A percentile compares a stretch with the other conserved stretches of the same genome.
Conservation (phyloP, 108 stramenopile genomes). For the Tribonema minus region DNA sequence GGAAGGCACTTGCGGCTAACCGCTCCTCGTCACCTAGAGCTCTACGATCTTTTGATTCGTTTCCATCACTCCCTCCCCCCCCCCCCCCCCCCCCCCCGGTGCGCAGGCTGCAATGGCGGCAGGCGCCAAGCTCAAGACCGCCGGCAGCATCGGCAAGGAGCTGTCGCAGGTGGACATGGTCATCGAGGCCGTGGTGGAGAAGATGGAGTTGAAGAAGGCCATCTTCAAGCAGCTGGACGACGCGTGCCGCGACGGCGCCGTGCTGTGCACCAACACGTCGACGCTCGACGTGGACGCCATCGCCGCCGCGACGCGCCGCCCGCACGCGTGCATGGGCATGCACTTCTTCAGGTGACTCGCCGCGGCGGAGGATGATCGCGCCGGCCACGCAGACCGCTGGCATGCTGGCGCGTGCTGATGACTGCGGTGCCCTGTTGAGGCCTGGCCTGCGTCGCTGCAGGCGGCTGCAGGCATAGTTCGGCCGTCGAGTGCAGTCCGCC, state of each 20-base stretch:
- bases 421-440: too few species aligned
- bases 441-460: too few species aligned
- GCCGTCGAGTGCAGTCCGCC: too few species aligned
- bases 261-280: slow-evolving; percentile 75
- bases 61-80: too few species aligned
- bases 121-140: not conserved
- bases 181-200: slow-evolving; percentile 94
- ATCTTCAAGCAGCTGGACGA: slow-evolving; percentile 78
- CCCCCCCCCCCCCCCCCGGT: too few species aligned
- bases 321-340: slow-evolving; percentile 75
- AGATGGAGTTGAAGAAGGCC: slow-evolving; percentile 78
- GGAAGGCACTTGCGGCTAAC: too few species aligned
- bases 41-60: too few species aligned
- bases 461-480: too few species aligned
- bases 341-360: slow-evolving; percentile 88
- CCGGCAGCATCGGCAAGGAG: not conserved
- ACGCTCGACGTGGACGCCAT: slow-evolving; percentile 90
- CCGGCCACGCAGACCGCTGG: too few species aligned
- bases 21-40: too few species aligned
- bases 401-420: too few species aligned
- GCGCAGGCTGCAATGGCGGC: not conserved
- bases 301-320: slow-evolving; percentile 42
- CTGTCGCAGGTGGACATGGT: slow-evolving; percentile 22
- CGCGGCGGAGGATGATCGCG: too few species aligned
- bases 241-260: slow-evolving; percentile 53